Evolutionary conservation across 2,329 filamentous ascomycete species (phyloP).

Genomic region (Colletotrichum sp.): DNA sequence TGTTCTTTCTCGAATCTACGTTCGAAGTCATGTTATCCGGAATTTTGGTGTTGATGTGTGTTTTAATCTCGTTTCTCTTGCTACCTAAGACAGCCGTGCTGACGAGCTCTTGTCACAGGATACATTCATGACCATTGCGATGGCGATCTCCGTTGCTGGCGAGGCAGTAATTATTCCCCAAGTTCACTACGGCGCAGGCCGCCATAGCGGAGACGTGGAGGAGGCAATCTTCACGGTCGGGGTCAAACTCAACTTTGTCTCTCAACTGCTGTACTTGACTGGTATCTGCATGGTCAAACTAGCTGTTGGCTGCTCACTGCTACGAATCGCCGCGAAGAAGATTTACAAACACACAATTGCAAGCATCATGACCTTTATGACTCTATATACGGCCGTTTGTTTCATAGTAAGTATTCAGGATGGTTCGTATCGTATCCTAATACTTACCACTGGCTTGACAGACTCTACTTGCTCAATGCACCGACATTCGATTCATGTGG

Average conservation of each 20-base stretch:
- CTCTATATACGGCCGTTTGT: slow-evolving; percentile 33
- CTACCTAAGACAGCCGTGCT: not conserved
- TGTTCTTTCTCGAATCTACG: slow-evolving; percentile 48
- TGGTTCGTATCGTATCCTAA: no score
- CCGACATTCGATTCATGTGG: slow-evolving; percentile 49
- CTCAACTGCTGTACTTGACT: slow-evolving; percentile 48
- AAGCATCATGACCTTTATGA: slow-evolving; percentile 41
- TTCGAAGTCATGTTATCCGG: slow-evolving; percentile 49
- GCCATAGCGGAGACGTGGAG: slow-evolving; percentile 47
- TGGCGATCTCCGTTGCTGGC: slow-evolving; percentile 38
- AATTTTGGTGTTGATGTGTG: slow-evolving; percentile 52
- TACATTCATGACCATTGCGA: slow-evolving; percentile 30
- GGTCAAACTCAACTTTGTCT: slow-evolving; percentile 46
- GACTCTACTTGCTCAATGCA: slow-evolving; percentile 54
- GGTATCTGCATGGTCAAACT: slow-evolving; percentile 48
- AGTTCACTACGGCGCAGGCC: slow-evolving; percentile 47
- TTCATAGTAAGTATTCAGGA: slow-evolving; percentile 36
- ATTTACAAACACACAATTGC: slow-evolving; percentile 40
- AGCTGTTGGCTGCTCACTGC: slow-evolving; percentile 43
- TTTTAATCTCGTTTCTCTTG: not conserved
- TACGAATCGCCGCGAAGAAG: slow-evolving; percentile 43
- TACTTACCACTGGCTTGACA: slow-evolving; percentile 2
- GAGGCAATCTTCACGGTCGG: slow-evolving; percentile 34
- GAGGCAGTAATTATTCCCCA: slow-evolving; percentile 44
- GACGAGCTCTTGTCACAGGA: slow-evolving; percentile 24